Conservation (phyloP, 1,284 basidiomycete species). For the Pascua guehoae region DNA sequence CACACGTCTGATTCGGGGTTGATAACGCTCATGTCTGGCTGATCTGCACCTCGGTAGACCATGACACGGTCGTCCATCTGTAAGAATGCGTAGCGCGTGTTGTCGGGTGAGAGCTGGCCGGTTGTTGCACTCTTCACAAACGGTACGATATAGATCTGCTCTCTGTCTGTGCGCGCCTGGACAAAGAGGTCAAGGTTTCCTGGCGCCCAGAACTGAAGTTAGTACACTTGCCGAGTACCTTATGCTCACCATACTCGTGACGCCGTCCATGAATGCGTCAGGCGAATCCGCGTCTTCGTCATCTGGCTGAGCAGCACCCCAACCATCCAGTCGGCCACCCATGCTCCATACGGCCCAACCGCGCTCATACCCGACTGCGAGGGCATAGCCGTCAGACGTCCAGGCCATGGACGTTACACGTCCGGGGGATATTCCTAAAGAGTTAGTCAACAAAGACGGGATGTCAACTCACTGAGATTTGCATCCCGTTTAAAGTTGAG, state of each 20-base stretch:
- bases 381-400: slow-evolving; percentile 91
- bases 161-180: slow-evolving; percentile 47
- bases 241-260: slow-evolving; percentile 31
- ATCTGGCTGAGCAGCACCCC: slow-evolving; percentile 59
- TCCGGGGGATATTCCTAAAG: slow-evolving; percentile 54
- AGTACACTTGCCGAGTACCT: no score
- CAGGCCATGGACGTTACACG: slow-evolving; percentile 75
- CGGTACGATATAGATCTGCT: slow-evolving; percentile 68
- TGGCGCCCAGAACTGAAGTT: slow-evolving; percentile 68
- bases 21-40: slow-evolving; percentile 96
- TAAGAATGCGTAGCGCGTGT: slow-evolving; percentile 76
- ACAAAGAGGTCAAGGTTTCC: slow-evolving; percentile 83
- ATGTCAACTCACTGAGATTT: slow-evolving; percentile 29
- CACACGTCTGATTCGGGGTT: slow-evolving; percentile 98
- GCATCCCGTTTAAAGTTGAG: slow-evolving; percentile 35
- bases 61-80: slow-evolving; percentile 92
- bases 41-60: slow-evolving; percentile 94
- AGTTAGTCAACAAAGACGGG: no score
- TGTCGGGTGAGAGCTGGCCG: slow-evolving; percentile 75
- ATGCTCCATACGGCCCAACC: slow-evolving; percentile 93
- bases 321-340: slow-evolving; percentile 67
- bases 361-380: slow-evolving; percentile 89
- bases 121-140: slow-evolving; percentile 94
- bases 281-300: slow-evolving; percentile 48
- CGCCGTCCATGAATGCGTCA: slow-evolving; percentile 80